A percentile compares a stretch with the other conserved stretches of the same genome.
Evolutionary conservation across 306 rosid genomes (phyloP).

Genomic region (Morella rubra): DNA sequence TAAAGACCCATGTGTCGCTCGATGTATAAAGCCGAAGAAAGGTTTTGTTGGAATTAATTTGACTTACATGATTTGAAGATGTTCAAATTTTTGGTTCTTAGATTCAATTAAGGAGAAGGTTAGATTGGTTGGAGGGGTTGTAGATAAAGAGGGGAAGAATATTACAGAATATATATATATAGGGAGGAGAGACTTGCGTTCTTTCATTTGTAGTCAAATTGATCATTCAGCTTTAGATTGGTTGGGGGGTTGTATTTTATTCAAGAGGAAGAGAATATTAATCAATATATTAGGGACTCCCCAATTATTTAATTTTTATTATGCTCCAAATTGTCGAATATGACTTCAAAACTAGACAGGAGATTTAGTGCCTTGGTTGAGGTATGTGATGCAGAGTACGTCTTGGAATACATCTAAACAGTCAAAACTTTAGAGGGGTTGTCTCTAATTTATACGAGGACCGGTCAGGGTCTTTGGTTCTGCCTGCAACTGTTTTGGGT

Average conservation of each 20-base stretch:
- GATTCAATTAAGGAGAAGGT: slow-evolving; percentile 28
- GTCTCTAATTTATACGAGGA: background rate
- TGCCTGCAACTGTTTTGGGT: background rate
- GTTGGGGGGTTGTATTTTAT: no score
- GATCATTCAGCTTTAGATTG: no score
- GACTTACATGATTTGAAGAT: slow-evolving; percentile 26
- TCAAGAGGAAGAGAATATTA: no score
- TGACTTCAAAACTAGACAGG: slow-evolving; percentile 77
- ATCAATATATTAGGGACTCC: no score
- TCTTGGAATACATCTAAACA: no score
- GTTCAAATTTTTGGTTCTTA: slow-evolving; percentile 24
- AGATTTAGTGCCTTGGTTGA: slow-evolving; percentile 84
- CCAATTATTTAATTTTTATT: no score
- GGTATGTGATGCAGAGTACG: slow-evolving; percentile 39
- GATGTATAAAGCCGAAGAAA: slow-evolving; percentile 29
- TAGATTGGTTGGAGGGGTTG: slow-evolving; percentile 40
- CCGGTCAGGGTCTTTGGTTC: background rate
- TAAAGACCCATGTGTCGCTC: slow-evolving; percentile 65
- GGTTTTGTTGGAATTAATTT: slow-evolving; percentile 7
- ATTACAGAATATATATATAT: slow-evolving; percentile 23
- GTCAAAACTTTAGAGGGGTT: no score
- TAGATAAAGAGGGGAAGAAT: slow-evolving; percentile 42
- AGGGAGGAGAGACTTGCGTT: slow-evolving; percentile 34
- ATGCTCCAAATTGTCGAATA: no score
- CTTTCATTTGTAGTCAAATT: slow-evolving; percentile 70